Evolutionary conservation across 1,139 yeast genomes (phyloP).

Genomic region (Candida neerlandica): DNA sequence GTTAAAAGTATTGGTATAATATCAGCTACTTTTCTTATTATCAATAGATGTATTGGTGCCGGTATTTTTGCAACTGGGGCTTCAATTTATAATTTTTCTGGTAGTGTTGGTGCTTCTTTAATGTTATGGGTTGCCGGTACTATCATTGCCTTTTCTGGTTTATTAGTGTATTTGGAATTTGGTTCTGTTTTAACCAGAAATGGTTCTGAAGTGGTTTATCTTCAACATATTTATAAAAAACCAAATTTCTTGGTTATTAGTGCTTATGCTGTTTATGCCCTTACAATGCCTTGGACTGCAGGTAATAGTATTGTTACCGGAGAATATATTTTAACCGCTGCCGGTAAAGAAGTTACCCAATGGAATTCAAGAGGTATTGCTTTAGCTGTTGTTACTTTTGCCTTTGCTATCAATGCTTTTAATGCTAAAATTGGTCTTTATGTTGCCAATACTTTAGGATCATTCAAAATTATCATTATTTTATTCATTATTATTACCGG

Average conservation of each 20-base stretch:
- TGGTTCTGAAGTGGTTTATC: conserved; percentile 86
- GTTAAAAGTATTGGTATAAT: conserved; percentile 61
- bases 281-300: conserved; percentile 84
- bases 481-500: conserved; percentile 73
- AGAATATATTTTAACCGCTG: conserved; percentile 63
- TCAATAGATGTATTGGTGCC: conserved; percentile 85
- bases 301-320: conserved; percentile 63
- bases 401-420: conserved; percentile 65
- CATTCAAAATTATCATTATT: conserved; percentile 70
- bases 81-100: conserved; percentile 67
- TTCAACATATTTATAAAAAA: conserved; percentile 68
- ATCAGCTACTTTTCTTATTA: conserved; percentile 70
- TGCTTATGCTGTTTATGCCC: conserved; percentile 75
- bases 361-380: conserved; percentile 82
- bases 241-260: conserved; percentile 74
- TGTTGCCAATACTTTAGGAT: conserved; percentile 68
- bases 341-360: conserved; percentile 64
- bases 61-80: conserved; percentile 87
- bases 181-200: conserved; percentile 83
- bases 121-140: conserved; percentile 81
- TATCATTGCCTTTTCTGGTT: conserved; percentile 70
- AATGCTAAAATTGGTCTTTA: conserved; percentile 67
- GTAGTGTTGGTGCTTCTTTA: conserved; percentile 75
- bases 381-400: conserved; percentile 71
- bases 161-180: conserved; percentile 79